These are phyloP conservation scores for Suillus paluster DNA, from an alignment of 768 basidiomycete species.

Conservation along the genomic window DNA sequence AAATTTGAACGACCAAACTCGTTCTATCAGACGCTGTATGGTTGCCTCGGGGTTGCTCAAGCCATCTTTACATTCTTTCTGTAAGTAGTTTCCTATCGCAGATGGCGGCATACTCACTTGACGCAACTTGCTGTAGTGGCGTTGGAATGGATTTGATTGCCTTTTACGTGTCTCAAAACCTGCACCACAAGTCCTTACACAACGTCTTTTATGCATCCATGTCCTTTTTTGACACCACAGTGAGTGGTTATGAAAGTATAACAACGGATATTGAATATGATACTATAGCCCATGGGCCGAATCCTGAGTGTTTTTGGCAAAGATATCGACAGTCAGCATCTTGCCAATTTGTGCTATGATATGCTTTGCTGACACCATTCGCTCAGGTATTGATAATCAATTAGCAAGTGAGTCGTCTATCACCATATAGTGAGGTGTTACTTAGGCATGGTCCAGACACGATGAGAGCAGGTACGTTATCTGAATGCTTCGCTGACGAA, in stretches of 20 bases:
- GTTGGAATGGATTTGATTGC: constrained; percentile 59
- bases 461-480: constrained; percentile 51
- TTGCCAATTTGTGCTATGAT: too few species aligned
- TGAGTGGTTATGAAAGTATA: constrained; percentile 22
- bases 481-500: neutral
- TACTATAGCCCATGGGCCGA: constrained; percentile 56
- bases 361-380: neutral
- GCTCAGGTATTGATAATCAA: constrained; percentile 50
- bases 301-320: constrained; percentile 68
- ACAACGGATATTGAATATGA: neutral
- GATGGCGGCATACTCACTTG: neutral
- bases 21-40: constrained; percentile 71
- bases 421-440: neutral
- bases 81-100: constrained; percentile 37
- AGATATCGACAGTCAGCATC: constrained; percentile 60
- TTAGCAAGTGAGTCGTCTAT: constrained; percentile 48
- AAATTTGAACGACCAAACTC: constrained; percentile 52
- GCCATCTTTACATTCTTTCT: constrained; percentile 60
- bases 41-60: constrained; percentile 61
- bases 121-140: constrained; percentile 40
- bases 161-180: constrained; percentile 60
- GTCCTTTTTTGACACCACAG: constrained; percentile 78
- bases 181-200: constrained; percentile 59
- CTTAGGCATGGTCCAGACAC: constrained; percentile 44
- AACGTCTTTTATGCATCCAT: constrained; percentile 74